A percentile compares a stretch with the other conserved stretches of the same genome.
These are phyloP conservation scores for Cystobasidium onofrii DNA, from an alignment of 768 basidiomycete genomes.

Conservation along the genomic window DNA sequence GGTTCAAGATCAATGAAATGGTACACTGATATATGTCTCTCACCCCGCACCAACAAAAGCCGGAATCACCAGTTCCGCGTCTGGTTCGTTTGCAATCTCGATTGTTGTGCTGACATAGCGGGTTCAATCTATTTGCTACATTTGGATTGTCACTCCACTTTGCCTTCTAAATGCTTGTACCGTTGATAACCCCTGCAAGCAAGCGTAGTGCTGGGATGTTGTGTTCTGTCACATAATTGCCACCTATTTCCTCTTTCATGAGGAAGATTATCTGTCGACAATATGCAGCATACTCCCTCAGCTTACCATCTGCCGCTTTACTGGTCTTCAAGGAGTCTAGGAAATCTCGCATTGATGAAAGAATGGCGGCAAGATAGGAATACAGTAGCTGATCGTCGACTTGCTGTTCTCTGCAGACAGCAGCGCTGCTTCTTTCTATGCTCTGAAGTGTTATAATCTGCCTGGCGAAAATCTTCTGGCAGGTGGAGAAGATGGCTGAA, in stretches of 20 bases:
- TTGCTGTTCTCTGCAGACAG: conserved; percentile 8
- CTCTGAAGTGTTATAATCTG: background rate
- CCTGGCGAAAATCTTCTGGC: background rate
- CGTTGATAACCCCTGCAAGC: conserved; percentile 6
- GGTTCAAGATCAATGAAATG: no score
- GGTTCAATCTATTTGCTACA: background rate
- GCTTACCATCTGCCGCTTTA: background rate
- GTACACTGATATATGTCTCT: no score
- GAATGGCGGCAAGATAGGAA: background rate
- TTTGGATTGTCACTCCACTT: background rate
- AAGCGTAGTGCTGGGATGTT: conserved; percentile 3
- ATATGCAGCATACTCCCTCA: background rate
- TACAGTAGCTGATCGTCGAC: conserved; percentile 13
- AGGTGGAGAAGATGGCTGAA: conserved; percentile 3
- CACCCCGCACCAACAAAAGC: no score
- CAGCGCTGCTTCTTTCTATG: background rate
- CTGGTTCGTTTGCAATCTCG: no score
- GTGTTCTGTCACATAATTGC: background rate
- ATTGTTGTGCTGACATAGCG: no score
- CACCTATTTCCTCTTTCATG: conserved; percentile 24
- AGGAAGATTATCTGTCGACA: background rate
- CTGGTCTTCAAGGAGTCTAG: background rate
- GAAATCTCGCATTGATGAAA: conserved; percentile 10
- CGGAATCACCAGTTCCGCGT: no score
- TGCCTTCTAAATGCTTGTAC: background rate